A percentile compares a stretch with the other conserved stretches of the same genome.
Conservation (phyloP, 2,329 filamentous ascomycete species). For the Cryphonectria radicalis region DNA sequence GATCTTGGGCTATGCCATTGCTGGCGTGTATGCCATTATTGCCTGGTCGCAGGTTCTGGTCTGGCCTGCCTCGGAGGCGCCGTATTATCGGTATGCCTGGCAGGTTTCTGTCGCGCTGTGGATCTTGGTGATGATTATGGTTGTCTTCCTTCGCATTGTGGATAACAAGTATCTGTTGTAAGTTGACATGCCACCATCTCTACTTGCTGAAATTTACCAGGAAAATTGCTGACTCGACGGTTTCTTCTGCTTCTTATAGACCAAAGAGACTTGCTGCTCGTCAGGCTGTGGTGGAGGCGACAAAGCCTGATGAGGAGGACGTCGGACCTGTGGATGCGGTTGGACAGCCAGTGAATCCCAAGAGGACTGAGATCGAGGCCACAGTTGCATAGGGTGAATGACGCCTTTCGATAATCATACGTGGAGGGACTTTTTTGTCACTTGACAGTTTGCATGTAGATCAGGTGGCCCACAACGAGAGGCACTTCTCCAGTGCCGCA, state of each 20-base stretch:
- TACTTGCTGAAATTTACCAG: too few species aligned
- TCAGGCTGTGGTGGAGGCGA: conserved; percentile 9
- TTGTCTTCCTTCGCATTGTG: conserved; percentile 47
- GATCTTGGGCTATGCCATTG: conserved; percentile 53
- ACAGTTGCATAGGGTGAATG: background rate
- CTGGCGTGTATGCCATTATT: conserved; percentile 53
- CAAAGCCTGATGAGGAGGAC: conserved; percentile 23
- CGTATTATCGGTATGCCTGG: conserved; percentile 54
- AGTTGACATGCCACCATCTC: background rate
- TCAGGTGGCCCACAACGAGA: too few species aligned
- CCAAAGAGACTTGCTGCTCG: conserved; percentile 18
- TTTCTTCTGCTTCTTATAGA: conserved; percentile 11
- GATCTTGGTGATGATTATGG: conserved; percentile 50
- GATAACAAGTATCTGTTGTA: conserved; percentile 47
- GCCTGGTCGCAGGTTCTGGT: conserved; percentile 57
- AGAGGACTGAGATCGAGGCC: conserved; percentile 13
- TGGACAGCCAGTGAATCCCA: background rate
- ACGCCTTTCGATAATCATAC: background rate
- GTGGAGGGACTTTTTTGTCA: too few species aligned
- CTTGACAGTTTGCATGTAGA: too few species aligned
- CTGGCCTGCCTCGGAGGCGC: conserved; percentile 56
- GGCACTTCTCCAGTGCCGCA: too few species aligned
- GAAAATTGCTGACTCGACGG: background rate
- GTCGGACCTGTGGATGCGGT: background rate
- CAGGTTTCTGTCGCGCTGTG: conserved; percentile 50